phyloP scores from a whole-genome alignment of 2,329 filamentous ascomycete species.

The Trichoderma lentiforme region DNA sequence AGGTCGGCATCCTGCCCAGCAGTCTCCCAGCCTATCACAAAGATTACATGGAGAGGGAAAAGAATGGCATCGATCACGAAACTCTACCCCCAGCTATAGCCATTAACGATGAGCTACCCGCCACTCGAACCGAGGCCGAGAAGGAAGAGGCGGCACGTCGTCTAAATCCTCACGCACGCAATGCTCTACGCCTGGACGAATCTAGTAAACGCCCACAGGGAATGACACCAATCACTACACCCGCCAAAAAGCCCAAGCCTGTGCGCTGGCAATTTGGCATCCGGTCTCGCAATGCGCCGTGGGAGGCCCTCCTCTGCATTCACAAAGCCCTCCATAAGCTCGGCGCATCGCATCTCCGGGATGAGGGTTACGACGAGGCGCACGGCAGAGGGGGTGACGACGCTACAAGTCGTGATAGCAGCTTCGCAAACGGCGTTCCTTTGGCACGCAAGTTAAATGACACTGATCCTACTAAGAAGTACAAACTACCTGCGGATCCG shows the following conservation, averaged over 20 bases:
- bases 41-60: slow-evolving; percentile 77
- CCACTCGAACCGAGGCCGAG: slow-evolving; percentile 63
- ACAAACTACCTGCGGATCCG: slow-evolving; percentile 85
- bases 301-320: slow-evolving; percentile 91
- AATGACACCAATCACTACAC: slow-evolving; percentile 60
- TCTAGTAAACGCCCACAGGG: slow-evolving; percentile 56
- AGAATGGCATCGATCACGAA: slow-evolving; percentile 48
- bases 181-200: slow-evolving; percentile 65
- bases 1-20: slow-evolving; percentile 86
- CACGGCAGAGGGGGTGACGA: slow-evolving; percentile 42
- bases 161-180: slow-evolving; percentile 80
- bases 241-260: slow-evolving; percentile 67
- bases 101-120: slow-evolving; percentile 46
- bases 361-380: slow-evolving; percentile 55
- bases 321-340: slow-evolving; percentile 88
- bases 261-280: slow-evolving; percentile 99
- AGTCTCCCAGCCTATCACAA: slow-evolving; percentile 88
- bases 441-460: slow-evolving; percentile 35
- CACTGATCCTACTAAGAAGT: slow-evolving; percentile 59
- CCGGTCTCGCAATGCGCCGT: slow-evolving; percentile 85
- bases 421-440: slow-evolving; percentile 38
- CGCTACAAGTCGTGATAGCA: slow-evolving; percentile 36
- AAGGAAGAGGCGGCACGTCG: slow-evolving; percentile 77
- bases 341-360: slow-evolving; percentile 80
- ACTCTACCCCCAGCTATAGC: slow-evolving; percentile 40